These are phyloP conservation scores for Penicillium mononematosum DNA, from an alignment of 495 filamentous ascomycete genomes.

Conservation along the genomic window DNA sequence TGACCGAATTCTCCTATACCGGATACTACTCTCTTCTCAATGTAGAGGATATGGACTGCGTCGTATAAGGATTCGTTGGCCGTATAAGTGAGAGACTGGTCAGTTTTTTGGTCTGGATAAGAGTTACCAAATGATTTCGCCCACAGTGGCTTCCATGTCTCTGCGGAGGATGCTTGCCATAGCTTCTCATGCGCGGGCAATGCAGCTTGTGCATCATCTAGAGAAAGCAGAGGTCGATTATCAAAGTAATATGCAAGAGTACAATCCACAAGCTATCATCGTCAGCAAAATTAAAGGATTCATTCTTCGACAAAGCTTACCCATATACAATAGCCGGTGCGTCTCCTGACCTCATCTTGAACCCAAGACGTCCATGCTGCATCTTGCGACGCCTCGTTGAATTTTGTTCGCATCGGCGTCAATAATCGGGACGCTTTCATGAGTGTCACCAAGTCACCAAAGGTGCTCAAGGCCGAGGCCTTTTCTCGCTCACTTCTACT, in stretches of 20 bases:
- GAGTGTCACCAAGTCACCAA: constrained; percentile 37
- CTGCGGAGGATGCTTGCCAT: constrained; percentile 43
- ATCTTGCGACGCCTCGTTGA: constrained; percentile 18
- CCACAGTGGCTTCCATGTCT: constrained; percentile 39
- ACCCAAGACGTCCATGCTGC: constrained; percentile 29
- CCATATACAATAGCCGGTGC: constrained; percentile 50
- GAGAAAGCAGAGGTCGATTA: constrained; percentile 33
- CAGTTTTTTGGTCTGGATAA: background rate
- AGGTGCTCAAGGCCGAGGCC: constrained; percentile 26
- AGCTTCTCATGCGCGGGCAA: constrained; percentile 48
- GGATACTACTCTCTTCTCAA: constrained; percentile 48
- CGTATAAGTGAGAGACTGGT: constrained; percentile 13
- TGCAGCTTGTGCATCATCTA: constrained; percentile 44
- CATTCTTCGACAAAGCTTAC: constrained; percentile 20
- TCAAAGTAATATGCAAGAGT: constrained; percentile 47
- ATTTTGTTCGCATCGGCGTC: background rate
- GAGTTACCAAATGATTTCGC: constrained; percentile 27
- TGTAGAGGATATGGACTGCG: constrained; percentile 47
- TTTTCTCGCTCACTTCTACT: constrained; percentile 32
- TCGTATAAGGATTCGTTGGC: constrained; percentile 43
- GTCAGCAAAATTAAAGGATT: constrained; percentile 7
- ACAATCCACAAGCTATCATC: constrained; percentile 44
- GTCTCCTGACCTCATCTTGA: constrained; percentile 37
- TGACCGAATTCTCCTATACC: constrained; percentile 49
- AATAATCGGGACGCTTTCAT: constrained; percentile 28